A percentile compares a stretch with the other conserved stretches of the same genome.
Evolutionary conservation across 768 basidiomycete genomes (phyloP).

Genomic region (Boletus edulis): DNA sequence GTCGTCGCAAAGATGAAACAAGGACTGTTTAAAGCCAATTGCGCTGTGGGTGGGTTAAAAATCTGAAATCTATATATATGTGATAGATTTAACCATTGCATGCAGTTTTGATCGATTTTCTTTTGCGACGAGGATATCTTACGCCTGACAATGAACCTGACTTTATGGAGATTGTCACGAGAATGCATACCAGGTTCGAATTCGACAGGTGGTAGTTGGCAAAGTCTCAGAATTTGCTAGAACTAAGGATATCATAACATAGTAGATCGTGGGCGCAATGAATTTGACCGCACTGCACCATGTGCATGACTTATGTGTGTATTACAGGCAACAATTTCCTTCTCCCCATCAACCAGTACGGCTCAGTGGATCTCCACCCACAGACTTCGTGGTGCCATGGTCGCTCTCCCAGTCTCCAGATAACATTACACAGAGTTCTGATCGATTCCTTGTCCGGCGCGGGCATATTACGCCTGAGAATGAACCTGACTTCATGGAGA

Average conservation of each 20-base stretch:
- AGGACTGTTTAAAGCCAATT: constrained; percentile 90
- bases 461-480: constrained; percentile 86
- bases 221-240: neutral
- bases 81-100: constrained; percentile 1
- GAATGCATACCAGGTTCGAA: constrained; percentile 71
- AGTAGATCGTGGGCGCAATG: no score
- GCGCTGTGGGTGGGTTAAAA: constrained; percentile 64
- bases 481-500: constrained; percentile 79
- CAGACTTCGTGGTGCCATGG: no score
- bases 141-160: constrained; percentile 87
- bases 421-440: constrained; percentile 51
- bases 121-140: constrained; percentile 82
- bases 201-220: constrained; percentile 48
- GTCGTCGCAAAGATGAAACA: constrained; percentile 62
- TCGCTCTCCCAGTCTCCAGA: no score
- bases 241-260: no score
- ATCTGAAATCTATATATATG: neutral
- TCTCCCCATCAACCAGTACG: no score
- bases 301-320: no score
- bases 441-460: constrained; percentile 88
- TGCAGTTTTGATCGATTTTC: constrained; percentile 82
- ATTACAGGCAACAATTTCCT: no score
- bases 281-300: no score
- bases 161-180: constrained; percentile 72
- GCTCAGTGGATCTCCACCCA: no score